Evolutionary conservation across 2,329 filamentous ascomycete genomes (phyloP), one percentile per base, ranked within the genome.

Genomic region (Harringtonia aguacate): DNA sequence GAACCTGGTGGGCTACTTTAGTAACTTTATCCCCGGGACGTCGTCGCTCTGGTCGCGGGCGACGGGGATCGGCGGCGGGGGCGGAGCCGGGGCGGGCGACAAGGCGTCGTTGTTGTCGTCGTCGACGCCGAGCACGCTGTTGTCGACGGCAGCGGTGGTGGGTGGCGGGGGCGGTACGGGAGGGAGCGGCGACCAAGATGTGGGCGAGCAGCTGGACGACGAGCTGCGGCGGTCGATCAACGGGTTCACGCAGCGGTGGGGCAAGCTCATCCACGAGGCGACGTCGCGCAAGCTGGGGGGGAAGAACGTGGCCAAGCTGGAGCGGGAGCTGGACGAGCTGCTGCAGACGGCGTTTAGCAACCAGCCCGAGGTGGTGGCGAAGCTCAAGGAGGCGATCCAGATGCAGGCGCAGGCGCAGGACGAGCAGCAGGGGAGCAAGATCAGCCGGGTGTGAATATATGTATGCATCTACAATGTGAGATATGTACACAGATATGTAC

Each of bases 161-260:
- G 50, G 60, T 62, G 14, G 47, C 67, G 10, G 47, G 43, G 17
- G 18, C n/a, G 14, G 27, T 37, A 20, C n/a, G n/a, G n/a, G n/a
- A n/a, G n/a, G n/a, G n/a, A n/a, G n/a, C 52, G 35, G 15, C 4
- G 46, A 65, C 44, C 60, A 79, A 46, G 77, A 81, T 52, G 79
- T 78, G 53, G 75, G 73, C 49, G 78, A 81, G 59, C 77, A 80
- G 56, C 58, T 82, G 44, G 79, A 82, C 50, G 77, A 79, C 52
- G 58, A 80, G 47, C 60, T 82, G 22, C 65, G 79, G 41, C 73
- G 78, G 56, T 75, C 72, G 39, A 82, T 82, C 43, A 77, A 74
- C 34, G 70, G 68, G 2, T 81, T 82, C 48, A 80, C 78, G 15
- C 73, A 73, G 55, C 66, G 74, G 31, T 82, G 77, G 71, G 71